phyloP scores from a whole-genome alignment of 176 grass and related monocot genomes.

The Carex littledalei region DNA sequence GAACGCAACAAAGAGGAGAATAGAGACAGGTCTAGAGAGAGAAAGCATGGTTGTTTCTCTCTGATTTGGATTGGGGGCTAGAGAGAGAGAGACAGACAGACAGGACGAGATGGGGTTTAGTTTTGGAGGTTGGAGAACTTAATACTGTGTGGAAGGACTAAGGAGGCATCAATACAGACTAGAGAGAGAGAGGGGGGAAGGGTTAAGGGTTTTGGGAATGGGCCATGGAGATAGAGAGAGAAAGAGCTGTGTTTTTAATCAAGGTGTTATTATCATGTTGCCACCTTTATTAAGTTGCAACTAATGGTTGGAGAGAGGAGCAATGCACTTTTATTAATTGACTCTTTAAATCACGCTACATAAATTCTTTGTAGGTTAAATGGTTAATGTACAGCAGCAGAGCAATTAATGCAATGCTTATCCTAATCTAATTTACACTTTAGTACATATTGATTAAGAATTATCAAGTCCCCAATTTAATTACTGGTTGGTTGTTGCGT shows the following conservation, averaged over 20 bases:
- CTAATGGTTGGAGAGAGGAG: neutral
- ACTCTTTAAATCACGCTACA: conserved; percentile 2
- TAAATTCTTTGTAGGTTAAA: neutral
- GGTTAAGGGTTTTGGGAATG: conserved; percentile 23
- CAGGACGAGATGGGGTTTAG: neutral
- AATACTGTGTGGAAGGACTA: conserved; percentile 14
- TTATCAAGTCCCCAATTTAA: neutral
- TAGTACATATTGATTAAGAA: conserved; percentile 2
- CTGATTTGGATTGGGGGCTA: neutral
- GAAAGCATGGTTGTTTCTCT: conserved; percentile 27
- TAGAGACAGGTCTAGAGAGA: conserved; percentile 14
- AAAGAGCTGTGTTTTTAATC: neutral
- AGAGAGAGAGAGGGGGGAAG: neutral
- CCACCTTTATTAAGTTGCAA: neutral
- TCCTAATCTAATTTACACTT: neutral
- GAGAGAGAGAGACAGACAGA: neutral
- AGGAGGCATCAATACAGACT: neutral
- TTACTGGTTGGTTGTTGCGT: neutral
- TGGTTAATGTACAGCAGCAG: neutral
- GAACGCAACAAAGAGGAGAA: conserved; percentile 6
- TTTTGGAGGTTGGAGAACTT: conserved; percentile 13
- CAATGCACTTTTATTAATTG: neutral
- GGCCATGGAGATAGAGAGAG: conserved; percentile 11
- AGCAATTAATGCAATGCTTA: neutral
- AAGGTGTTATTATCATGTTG: neutral